These are phyloP conservation scores for Vaccinium macrocarpon DNA, from an alignment of 148 eudicot genomes.

Conservation along the genomic window DNA sequence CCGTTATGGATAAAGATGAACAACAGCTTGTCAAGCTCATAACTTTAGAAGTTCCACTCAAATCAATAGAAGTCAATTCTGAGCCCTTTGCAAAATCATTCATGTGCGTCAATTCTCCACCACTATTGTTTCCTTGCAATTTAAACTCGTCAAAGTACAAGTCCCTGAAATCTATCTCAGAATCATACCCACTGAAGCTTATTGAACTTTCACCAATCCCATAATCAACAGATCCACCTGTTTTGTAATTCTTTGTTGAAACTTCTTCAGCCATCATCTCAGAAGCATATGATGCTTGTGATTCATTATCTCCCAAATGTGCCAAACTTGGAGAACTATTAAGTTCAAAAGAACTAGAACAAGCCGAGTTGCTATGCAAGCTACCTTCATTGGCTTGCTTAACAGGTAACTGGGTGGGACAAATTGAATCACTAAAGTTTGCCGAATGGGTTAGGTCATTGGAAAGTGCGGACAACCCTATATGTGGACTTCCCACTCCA, in stretches of 20 bases:
- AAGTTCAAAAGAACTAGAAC: slow-evolving; percentile 16
- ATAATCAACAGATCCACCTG: slow-evolving; percentile 15
- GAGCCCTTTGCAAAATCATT: slow-evolving; percentile 30
- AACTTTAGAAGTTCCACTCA: slow-evolving; percentile 25
- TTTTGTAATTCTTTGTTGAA: slow-evolving; percentile 17
- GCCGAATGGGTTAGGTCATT: slow-evolving; percentile 15
- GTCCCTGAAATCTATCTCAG: slow-evolving; percentile 38
- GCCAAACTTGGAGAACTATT: slow-evolving; percentile 21
- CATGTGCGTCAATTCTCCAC: slow-evolving; percentile 21
- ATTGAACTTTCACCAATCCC: slow-evolving; percentile 26
- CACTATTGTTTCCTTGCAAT: slow-evolving; percentile 23
- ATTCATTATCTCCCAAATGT: slow-evolving; percentile 28
- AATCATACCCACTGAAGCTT: slow-evolving; percentile 25
- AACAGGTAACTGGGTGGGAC: neutral
- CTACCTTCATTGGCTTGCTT: slow-evolving; percentile 15
- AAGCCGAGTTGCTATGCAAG: slow-evolving; percentile 12
- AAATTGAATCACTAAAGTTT: slow-evolving; percentile 24
- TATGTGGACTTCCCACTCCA: slow-evolving; percentile 9
- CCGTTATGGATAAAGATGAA: slow-evolving; percentile 35
- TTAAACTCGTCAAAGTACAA: slow-evolving; percentile 30
- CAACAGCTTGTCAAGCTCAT: slow-evolving; percentile 44
- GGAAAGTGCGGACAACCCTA: neutral
- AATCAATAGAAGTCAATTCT: slow-evolving; percentile 23
- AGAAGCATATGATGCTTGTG: slow-evolving; percentile 32
- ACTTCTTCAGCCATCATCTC: slow-evolving; percentile 30